phyloP scores from a whole-genome alignment of 176 grass and related monocot genomes.

The Alloteropsis semialata region DNA sequence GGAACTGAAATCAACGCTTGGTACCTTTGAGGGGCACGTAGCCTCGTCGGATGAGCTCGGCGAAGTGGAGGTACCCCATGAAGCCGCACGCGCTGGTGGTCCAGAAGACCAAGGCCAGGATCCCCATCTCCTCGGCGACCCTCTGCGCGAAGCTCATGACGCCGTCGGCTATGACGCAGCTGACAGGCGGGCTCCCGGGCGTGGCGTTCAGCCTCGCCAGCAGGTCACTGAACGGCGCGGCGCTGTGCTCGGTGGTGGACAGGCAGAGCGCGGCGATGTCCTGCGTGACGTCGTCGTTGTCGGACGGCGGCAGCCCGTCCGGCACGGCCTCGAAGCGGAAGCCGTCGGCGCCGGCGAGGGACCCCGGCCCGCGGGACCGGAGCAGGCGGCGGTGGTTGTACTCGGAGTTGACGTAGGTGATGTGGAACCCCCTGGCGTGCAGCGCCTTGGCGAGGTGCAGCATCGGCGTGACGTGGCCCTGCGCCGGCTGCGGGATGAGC shows the following conservation, averaged over 20 bases:
- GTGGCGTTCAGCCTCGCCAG: conserved; percentile 43
- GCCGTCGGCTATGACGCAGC: conserved; percentile 47
- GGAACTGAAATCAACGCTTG: not conserved
- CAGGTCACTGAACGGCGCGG: conserved; percentile 51
- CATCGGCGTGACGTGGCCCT: conserved; percentile 83
- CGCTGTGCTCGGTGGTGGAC: conserved; percentile 42
- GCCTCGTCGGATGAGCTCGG: conserved; percentile 52
- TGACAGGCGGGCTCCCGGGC: conserved; percentile 18
- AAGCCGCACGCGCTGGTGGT: conserved; percentile 50
- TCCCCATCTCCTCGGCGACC: conserved; percentile 38
- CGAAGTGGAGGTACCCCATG: conserved; percentile 52
- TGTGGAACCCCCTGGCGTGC: conserved; percentile 58
- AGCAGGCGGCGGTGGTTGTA: conserved; percentile 70
- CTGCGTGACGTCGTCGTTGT: conserved; percentile 64
- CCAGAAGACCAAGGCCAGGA: conserved; percentile 56
- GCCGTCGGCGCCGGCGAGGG: conserved; percentile 40
- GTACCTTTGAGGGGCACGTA: conserved; percentile 60
- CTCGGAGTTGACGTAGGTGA: conserved; percentile 83
- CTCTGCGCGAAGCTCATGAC: conserved; percentile 59
- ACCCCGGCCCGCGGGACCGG: conserved; percentile 27
- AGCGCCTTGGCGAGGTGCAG: conserved; percentile 67
- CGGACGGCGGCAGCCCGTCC: conserved; percentile 57
- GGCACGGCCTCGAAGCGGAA: conserved; percentile 61
- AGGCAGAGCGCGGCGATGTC: conserved; percentile 66
- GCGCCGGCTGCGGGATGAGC: conserved; percentile 60